phyloP scores from a whole-genome alignment of 148 eudicot species.

The Rhododendron griersonianum region DNA sequence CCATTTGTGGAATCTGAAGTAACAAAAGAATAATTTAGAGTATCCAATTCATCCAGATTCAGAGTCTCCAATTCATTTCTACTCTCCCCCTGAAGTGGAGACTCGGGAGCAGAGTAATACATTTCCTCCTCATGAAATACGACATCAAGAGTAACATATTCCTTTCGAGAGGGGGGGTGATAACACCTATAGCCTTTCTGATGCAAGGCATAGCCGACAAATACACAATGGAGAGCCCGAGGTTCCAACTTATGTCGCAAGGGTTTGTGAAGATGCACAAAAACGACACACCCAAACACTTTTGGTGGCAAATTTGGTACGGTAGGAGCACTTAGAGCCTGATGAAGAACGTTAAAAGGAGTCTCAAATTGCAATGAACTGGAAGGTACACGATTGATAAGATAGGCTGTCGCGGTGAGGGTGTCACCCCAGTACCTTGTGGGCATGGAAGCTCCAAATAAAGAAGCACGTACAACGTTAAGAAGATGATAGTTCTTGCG shows the following conservation, averaged over 20 bases:
- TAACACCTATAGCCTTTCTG: not conserved
- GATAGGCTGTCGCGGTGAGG: not conserved
- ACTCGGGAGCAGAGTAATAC: not conserved
- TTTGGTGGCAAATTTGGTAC: not conserved
- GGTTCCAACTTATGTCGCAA: not conserved
- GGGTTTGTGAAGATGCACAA: not conserved
- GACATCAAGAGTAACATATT: too few species aligned
- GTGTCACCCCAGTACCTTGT: not conserved
- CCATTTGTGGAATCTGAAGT: too few species aligned
- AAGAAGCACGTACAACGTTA: not conserved
- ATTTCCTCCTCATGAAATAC: too few species aligned
- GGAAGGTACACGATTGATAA: not conserved
- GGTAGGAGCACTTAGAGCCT: not conserved
- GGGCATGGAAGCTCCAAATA: not conserved
- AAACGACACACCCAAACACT: not conserved
- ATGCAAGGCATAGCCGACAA: not conserved
- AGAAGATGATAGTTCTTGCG: not conserved
- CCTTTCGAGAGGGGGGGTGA: too few species aligned
- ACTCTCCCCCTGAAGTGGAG: not conserved
- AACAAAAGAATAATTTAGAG: too few species aligned
- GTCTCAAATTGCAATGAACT: not conserved
- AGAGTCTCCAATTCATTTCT: too few species aligned
- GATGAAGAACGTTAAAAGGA: not conserved
- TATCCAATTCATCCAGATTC: not conserved
- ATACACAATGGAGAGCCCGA: not conserved